Evolutionary conservation across 163 green algal genomes (phyloP).

Genomic region (Prototheca wickerhamii): DNA sequence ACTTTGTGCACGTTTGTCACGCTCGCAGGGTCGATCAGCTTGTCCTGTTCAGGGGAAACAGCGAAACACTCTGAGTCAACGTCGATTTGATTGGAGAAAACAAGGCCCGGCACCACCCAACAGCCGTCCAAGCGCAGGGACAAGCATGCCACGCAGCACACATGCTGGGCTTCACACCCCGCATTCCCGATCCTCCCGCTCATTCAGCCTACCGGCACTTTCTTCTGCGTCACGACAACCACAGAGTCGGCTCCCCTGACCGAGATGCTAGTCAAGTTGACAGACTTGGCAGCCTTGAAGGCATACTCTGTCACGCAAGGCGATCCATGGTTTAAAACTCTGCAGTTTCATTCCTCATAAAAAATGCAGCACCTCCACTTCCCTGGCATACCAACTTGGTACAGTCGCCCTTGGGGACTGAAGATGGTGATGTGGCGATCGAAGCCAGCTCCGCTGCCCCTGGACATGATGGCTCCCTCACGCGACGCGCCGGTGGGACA

Average conservation of each 20-base stretch:
- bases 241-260: constrained; percentile 90
- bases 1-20: constrained; percentile 79
- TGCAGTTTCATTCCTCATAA: not conserved
- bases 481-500: too few relatives aligned
- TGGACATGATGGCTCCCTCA: constrained; percentile 52
- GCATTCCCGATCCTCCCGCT: not conserved
- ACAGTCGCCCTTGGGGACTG: constrained; percentile 77
- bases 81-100: too few relatives aligned
- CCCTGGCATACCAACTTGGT: constrained; percentile 91
- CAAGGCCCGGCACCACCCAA: too few relatives aligned
- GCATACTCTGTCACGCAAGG: constrained; percentile 86
- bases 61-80: not conserved
- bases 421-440: constrained; percentile 88
- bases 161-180: not conserved
- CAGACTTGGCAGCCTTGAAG: constrained; percentile 95
- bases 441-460: constrained; percentile 66
- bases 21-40: constrained; percentile 87
- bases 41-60: constrained; percentile 61
- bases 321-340: too few relatives aligned
- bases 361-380: too few relatives aligned
- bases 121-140: too few relatives aligned
- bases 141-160: too few relatives aligned
- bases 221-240: constrained; percentile 93
- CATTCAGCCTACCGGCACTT: constrained; percentile 64
- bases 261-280: constrained; percentile 83